Evolutionary conservation across 1,284 basidiomycete genomes (phyloP).

Genomic region (Fomitopsis pinicola): DNA sequence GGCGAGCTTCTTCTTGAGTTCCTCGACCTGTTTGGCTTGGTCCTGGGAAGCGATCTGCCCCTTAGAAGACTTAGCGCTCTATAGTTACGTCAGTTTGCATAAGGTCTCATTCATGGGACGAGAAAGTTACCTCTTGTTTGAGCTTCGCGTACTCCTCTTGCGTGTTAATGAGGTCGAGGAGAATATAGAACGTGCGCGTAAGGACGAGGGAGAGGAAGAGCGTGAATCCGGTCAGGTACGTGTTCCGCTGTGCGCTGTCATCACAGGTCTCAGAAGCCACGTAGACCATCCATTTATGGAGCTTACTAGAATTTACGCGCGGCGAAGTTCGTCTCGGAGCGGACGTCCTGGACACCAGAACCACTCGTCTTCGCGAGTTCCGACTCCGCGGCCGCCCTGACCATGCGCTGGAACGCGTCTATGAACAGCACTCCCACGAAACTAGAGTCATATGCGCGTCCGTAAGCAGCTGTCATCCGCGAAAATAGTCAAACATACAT

Average conservation of each 20-base stretch:
- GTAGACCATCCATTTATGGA: neutral
- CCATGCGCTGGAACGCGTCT: constrained; percentile 94
- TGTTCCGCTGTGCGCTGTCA: constrained; percentile 72
- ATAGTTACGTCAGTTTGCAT: neutral
- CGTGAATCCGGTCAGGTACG: constrained; percentile 90
- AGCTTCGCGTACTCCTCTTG: constrained; percentile 86
- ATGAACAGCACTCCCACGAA: constrained; percentile 84
- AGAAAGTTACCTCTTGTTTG: constrained; percentile 56
- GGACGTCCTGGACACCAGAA: constrained; percentile 55
- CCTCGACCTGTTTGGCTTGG: constrained; percentile 56
- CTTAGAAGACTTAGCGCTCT: constrained; percentile 20
- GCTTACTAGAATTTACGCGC: constrained; percentile 92
- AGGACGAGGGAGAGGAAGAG: constrained; percentile 93
- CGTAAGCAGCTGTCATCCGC: neutral
- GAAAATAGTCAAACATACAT: constrained; percentile 53
- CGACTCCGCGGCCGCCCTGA: constrained; percentile 75
- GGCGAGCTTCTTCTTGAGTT: constrained; percentile 58
- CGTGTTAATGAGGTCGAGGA: constrained; percentile 85
- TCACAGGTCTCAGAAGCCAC: neutral
- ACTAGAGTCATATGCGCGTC: constrained; percentile 34
- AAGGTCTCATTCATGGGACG: neutral
- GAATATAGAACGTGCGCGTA: constrained; percentile 88
- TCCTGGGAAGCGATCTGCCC: constrained; percentile 30
- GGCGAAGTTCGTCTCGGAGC: constrained; percentile 81
- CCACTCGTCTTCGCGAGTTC: constrained; percentile 65